Conservation (phyloP, 2,329 filamentous ascomycete species). For the Fusarium miscanthi region DNA sequence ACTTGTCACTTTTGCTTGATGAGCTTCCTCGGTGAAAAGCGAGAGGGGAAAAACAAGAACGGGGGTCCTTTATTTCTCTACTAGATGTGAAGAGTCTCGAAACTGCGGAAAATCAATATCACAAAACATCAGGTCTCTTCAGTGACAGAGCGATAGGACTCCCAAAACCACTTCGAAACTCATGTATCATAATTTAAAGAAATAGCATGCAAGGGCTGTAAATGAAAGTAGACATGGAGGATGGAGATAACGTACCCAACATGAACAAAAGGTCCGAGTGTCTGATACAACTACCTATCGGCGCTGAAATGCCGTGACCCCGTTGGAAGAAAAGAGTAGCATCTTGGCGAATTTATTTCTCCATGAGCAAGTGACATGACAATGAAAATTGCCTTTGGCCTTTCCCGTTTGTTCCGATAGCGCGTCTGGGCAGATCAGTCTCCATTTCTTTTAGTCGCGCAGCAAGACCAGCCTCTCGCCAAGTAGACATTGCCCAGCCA, state of each 20-base stretch:
- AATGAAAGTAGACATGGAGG: slow-evolving; percentile 1
- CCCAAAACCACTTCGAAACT: slow-evolving; percentile 7
- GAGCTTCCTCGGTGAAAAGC: slow-evolving; percentile 14
- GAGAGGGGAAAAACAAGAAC: neutral
- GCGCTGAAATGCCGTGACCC: slow-evolving; percentile 20
- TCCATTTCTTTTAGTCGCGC: slow-evolving; percentile 7
- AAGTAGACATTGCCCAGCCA: slow-evolving; percentile 28
- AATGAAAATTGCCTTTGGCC: slow-evolving; percentile 11
- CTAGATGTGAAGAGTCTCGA: neutral
- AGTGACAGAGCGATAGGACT: neutral
- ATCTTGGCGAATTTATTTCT: slow-evolving; percentile 30
- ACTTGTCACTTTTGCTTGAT: slow-evolving; percentile 12
- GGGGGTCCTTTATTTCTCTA: neutral
- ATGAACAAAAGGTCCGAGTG: slow-evolving; percentile 36
- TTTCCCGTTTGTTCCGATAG: slow-evolving; percentile 33
- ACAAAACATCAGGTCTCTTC: neutral
- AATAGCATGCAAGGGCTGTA: slow-evolving; percentile 1
- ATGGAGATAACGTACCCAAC: slow-evolving; percentile 22
- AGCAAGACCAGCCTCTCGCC: slow-evolving; percentile 28
- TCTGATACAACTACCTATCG: slow-evolving; percentile 26
- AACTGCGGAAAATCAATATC: neutral
- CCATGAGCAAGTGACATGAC: slow-evolving; percentile 9
- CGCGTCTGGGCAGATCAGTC: slow-evolving; percentile 10
- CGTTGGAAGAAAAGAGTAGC: slow-evolving; percentile 20
- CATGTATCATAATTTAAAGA: slow-evolving; percentile 20